Evolutionary conservation across 1,139 yeast genomes (phyloP), one percentile per base, ranked within the genome.

Genomic region (Tardiomyces digboiensis): DNA sequence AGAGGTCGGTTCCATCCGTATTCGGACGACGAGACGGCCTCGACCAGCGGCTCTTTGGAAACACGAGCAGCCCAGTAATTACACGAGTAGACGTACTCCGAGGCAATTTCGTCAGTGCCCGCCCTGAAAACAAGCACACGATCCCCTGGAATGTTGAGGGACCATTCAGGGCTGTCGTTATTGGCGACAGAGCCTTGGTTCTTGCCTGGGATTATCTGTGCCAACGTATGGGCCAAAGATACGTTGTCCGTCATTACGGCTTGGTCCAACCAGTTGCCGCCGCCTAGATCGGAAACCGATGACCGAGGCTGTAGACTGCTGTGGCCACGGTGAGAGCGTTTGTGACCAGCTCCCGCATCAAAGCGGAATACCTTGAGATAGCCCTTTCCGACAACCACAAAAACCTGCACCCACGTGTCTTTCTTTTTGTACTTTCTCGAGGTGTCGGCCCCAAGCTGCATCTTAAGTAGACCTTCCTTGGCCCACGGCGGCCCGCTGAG

Each of bases 1-100:
- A 61, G 39, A 2, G 65, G 65, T 22, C 51, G 42, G 44, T 56
- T 75, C 96, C 95, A 88, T 3, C 96, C 96, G 58, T 80, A 86
- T 56, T 87, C 95, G 40, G 79, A 74, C 39, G 84, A 82, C 2
- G 88, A 75, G 12, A 85, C 76, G 47, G 85, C 65, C 46, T 74
- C 80, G 19, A 70, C 64, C 2, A 72, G 61, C 1, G 95, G 95
- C 23, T 84, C 80, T 14, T 88, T 82, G 13, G 94, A 82, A 33
- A 82, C 76, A 52, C 91, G 74, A 2, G 93, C 83, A 2, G 95
- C 87, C 96, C 96, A 87, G 61, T 85, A 87, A 62, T 87, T 87
- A 64, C 94, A 81, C 2, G 91, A 75, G 53, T 82, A 76, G 29
- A 84, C 77, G 59, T 78, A 86, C 57, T 80, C 86, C 42, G 71